A percentile compares a stretch with the other conserved stretches of the same genome.
phyloP scores from a whole-genome alignment of 2,329 filamentous ascomycete species.

The Trichoderma guizhouense region DNA sequence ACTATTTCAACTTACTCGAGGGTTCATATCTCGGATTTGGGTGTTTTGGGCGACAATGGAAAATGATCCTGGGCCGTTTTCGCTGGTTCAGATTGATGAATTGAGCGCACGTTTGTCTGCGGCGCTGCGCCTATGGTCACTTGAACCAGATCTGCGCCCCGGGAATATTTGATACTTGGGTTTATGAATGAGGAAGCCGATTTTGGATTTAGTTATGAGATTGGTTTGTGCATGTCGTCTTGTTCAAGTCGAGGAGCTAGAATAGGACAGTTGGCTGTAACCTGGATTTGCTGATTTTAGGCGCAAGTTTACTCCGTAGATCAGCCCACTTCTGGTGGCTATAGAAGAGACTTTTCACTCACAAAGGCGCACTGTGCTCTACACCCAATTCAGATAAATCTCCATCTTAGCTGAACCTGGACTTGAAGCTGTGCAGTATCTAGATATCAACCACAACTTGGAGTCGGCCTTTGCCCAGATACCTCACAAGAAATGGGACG shows the following conservation, averaged over 20 bases:
- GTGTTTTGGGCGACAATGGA: not conserved
- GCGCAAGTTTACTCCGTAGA: not conserved
- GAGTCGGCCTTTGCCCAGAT: not conserved
- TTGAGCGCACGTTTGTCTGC: not conserved
- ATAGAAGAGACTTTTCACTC: not conserved
- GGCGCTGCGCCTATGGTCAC: not conserved
- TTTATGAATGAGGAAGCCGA: not conserved
- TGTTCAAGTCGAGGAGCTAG: not conserved
- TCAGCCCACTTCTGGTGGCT: not conserved
- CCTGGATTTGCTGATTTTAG: not conserved
- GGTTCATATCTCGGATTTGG: not conserved
- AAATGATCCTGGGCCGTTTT: not conserved
- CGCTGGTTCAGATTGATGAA: not conserved
- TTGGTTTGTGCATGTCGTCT: not conserved
- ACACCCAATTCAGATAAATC: not conserved
- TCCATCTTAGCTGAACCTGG: not conserved
- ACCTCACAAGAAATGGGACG: not conserved
- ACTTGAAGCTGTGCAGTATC: not conserved
- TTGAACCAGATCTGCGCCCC: not conserved
- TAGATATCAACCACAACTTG: not conserved
- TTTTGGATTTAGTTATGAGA: not conserved
- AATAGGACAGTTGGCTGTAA: not conserved
- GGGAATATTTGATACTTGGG: not conserved
- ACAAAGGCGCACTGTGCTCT: not conserved
- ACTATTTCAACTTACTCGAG: not conserved